Percentiles rank a stretch among this genome's conserved stretches.
Conservation (phyloP, 2,329 filamentous ascomycete genomes). For the Pseudovirgaria hyperparasitica region DNA sequence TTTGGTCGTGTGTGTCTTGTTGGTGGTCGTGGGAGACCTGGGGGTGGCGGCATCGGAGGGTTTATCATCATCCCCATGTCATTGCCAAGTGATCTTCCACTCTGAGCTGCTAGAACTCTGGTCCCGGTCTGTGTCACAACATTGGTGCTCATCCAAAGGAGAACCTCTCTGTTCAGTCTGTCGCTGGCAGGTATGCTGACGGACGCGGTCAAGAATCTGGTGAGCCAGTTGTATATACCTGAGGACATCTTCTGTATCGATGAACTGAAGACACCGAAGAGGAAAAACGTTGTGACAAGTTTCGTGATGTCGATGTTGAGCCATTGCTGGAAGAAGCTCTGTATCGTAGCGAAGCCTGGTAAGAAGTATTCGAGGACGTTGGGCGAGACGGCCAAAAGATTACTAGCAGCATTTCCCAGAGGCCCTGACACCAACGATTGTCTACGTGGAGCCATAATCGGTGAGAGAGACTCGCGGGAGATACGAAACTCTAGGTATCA, state of each 20-base stretch:
- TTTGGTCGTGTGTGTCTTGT: no score
- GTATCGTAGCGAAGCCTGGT: slow-evolving; percentile 1
- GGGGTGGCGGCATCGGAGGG: no score
- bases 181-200: slow-evolving; percentile 1
- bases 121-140: not conserved
- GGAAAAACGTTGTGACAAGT: not conserved
- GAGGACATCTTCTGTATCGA: not conserved
- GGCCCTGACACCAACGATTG: no score
- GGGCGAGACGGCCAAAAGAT: no score
- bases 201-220: slow-evolving; percentile 1
- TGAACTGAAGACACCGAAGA: not conserved
- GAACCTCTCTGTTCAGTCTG: slow-evolving; percentile 2
- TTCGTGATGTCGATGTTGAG: slow-evolving; percentile 1
- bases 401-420: no score
- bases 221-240: not conserved
- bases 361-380: slow-evolving; percentile 1
- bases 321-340: slow-evolving; percentile 1
- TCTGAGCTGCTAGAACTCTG: not conserved
- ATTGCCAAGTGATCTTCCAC: no score
- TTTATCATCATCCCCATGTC: no score
- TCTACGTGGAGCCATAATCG: no score
- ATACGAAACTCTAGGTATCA: no score
- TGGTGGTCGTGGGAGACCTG: no score
- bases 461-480: no score
- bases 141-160: not conserved